A percentile compares a stretch with the other conserved stretches of the same genome.
These are phyloP conservation scores for Hypoxylon trugodes DNA, from an alignment of 495 filamentous ascomycete genomes.

Conservation along the genomic window DNA sequence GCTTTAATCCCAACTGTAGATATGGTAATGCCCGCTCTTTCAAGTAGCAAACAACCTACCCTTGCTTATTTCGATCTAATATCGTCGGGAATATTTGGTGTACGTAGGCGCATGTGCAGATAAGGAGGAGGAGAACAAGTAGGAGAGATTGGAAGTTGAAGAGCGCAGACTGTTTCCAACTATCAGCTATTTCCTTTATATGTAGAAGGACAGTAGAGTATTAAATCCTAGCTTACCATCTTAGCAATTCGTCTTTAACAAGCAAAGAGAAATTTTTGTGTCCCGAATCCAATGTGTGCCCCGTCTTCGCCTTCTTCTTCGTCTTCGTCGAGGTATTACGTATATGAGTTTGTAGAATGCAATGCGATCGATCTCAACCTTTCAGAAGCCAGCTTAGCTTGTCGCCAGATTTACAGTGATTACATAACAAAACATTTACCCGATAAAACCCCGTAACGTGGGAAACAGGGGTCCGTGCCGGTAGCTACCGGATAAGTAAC, in stretches of 20 bases:
- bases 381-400: conserved; percentile 34
- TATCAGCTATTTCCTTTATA: conserved; percentile 42
- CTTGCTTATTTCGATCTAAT: conserved; percentile 92
- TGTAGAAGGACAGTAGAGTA: background rate
- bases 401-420: conserved; percentile 21
- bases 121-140: conserved; percentile 90
- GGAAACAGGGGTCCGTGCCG: background rate
- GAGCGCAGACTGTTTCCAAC: conserved; percentile 75
- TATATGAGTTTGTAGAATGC: background rate
- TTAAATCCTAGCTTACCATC: conserved; percentile 17
- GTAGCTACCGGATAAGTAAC: conserved; percentile 2
- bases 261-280: background rate
- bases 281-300: background rate
- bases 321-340: background rate
- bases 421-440: conserved; percentile 23
- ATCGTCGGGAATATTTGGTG: conserved; percentile 90
- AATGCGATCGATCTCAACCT: conserved; percentile 10
- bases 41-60: conserved; percentile 59
- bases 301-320: background rate
- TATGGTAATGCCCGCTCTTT: background rate
- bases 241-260: background rate
- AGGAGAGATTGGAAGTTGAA: conserved; percentile 98
- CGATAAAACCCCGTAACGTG: conserved; percentile 21
- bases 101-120: conserved; percentile 93
- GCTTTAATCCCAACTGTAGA: conserved; percentile 3